Base-by-base conservation (phyloP, 495 filamentous ascomycete genomes). In the Aspergillus asperescens region DNA sequence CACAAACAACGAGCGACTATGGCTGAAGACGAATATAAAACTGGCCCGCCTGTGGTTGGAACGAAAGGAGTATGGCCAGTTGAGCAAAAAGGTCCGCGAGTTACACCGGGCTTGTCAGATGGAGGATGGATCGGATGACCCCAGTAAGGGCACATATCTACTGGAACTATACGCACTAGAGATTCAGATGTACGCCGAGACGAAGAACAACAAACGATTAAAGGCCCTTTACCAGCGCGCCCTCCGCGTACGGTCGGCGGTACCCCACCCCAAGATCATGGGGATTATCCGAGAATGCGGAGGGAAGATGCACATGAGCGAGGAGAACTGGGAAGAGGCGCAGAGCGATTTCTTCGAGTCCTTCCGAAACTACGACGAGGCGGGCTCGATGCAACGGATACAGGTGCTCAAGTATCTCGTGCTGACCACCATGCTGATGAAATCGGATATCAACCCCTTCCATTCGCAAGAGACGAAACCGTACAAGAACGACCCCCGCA, bases 251-350 rank as follows among this genome's bases (percentile, higher is more conserved):
- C 82, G 88, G 45, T 97, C 93, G 38, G 93, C 94, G 0, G 94
- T 98, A 7, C 91, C 93, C 9, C 93, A 98, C 69, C 93, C 93
- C 45, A 95, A 95, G 73, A 95, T 98, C 62, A 96, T 97, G 89
- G 93, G 93, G 27, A 89, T 97, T 64, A 97, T 98, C 63, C 87
- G 94, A 44, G 93, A 98, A 70, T 97, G 93, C 67, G 94, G 93
- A 58, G 93, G 93, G 54, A 98, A 98, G 75, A 98, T 98, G 93
- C 91, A 98, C 70, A 96, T 98, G 94, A 95, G 89, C 62, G 93
- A 98, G 75, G 93, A 97, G 72, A 96, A 96, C 68, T 98, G 93
- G 93, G 88, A 95, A 68, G 88, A 90, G 52, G 93, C 93, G 4
- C 92, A 96, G 64, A 91, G 83, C 57, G 94, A 96, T 68, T 98